A percentile compares a stretch with the other conserved stretches of the same genome.
Evolutionary conservation across 2,329 filamentous ascomycete species (phyloP).

Genomic region (Botrytis paeoniae): DNA sequence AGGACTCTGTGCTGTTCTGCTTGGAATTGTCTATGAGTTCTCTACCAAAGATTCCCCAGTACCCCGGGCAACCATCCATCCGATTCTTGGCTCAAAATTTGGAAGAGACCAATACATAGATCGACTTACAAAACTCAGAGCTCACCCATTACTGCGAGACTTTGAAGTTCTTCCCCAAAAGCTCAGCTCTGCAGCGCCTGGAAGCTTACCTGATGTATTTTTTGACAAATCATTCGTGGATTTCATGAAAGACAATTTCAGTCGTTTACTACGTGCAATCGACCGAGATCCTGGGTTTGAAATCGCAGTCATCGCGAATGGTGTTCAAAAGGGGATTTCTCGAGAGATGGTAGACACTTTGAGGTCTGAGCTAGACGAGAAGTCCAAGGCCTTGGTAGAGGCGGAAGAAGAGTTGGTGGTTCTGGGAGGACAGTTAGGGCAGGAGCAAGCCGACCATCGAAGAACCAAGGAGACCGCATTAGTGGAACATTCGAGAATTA

Average conservation of each 20-base stretch:
- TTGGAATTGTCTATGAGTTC: conserved; percentile 93
- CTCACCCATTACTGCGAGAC: conserved; percentile 76
- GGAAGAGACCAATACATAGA: conserved; percentile 87
- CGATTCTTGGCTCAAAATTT: conserved; percentile 71
- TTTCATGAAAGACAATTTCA: conserved; percentile 95
- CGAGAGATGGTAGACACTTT: conserved; percentile 86
- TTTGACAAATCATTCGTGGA: conserved; percentile 87
- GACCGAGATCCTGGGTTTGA: conserved; percentile 89
- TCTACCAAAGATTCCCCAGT: conserved; percentile 96
- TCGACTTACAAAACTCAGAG: conserved; percentile 71
- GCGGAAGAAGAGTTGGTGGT: conserved; percentile 46
- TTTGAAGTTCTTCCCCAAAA: conserved; percentile 83
- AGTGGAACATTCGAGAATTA: conserved; percentile 49
- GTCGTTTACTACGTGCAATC: conserved; percentile 76
- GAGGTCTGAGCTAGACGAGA: conserved; percentile 72
- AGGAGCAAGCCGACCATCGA: conserved; percentile 71
- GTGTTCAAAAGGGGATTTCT: conserved; percentile 86
- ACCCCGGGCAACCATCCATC: conserved; percentile 74
- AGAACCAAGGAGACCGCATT: conserved; percentile 58
- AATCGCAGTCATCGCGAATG: conserved; percentile 74
- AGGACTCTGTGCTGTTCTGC: conserved; percentile 77
- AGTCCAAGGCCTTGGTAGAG: conserved; percentile 52
- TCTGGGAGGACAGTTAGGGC: conserved; percentile 57
- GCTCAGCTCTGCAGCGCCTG: conserved; percentile 49
- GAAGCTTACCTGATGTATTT: conserved; percentile 71